Percentiles rank a stretch among this genome's conserved stretches.
phyloP scores from a whole-genome alignment of 805 yeast species.

The Saccharomycopsis vini region DNA sequence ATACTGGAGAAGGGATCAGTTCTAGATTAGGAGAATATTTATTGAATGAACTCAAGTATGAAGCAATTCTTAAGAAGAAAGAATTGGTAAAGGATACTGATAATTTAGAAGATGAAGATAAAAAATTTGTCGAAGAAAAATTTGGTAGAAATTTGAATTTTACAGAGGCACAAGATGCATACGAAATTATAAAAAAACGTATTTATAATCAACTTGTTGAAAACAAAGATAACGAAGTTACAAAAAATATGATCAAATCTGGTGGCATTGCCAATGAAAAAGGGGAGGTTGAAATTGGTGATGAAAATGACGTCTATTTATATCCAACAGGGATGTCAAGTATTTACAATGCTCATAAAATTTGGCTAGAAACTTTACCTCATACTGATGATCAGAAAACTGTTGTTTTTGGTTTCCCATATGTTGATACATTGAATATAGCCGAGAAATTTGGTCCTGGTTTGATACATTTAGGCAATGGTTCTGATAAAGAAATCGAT shows the following conservation, averaged over 20 bases:
- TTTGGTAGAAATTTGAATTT: constrained; percentile 85
- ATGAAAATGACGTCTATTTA: constrained; percentile 65
- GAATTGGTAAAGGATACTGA: constrained; percentile 18
- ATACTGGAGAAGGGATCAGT: constrained; percentile 93
- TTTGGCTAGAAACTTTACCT: constrained; percentile 30
- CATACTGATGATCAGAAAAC: constrained; percentile 40
- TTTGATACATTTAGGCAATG: constrained; percentile 74
- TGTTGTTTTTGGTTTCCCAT: constrained; percentile 94
- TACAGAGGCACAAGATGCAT: constrained; percentile 67
- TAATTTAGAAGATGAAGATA: constrained; percentile 42
- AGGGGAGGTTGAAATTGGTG: constrained; percentile 12
- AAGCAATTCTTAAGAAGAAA: constrained; percentile 21
- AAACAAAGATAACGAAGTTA: constrained; percentile 12
- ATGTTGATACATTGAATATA: constrained; percentile 84
- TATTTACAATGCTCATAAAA: constrained; percentile 71
- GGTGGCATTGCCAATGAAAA: no score
- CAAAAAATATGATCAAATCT: no score
- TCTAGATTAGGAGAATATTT: constrained; percentile 85
- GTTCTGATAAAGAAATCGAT: constrained; percentile 57
- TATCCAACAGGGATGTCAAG: constrained; percentile 93
- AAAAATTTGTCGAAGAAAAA: constrained; percentile 73
- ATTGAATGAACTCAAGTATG: constrained; percentile 45
- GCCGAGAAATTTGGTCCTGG: constrained; percentile 89
- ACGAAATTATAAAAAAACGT: constrained; percentile 60
- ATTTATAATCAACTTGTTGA: constrained; percentile 35